These are phyloP conservation scores for Myriosclerotinia curreyana DNA, from an alignment of 2,329 filamentous ascomycete genomes.

Conservation along the genomic window DNA sequence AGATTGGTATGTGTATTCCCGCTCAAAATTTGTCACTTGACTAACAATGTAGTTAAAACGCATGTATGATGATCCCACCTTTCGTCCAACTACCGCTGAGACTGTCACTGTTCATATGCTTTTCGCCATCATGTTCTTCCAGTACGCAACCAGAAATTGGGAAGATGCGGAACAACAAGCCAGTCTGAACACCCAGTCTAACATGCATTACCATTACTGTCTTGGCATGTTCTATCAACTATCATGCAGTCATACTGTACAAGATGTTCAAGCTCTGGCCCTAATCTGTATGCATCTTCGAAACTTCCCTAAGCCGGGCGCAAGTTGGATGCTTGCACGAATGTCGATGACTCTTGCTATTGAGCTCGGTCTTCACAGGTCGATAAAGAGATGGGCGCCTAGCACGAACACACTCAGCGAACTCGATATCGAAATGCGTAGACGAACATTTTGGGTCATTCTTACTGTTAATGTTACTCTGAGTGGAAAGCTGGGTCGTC, in stretches of 20 bases:
- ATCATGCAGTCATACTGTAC: slow-evolving; percentile 56
- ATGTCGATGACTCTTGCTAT: slow-evolving; percentile 66
- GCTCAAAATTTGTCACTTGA: not conserved
- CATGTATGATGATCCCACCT: slow-evolving; percentile 67
- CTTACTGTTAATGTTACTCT: slow-evolving; percentile 65
- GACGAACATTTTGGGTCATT: slow-evolving; percentile 74
- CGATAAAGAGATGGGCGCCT: slow-evolving; percentile 56
- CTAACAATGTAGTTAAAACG: slow-evolving; percentile 50
- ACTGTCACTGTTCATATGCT: slow-evolving; percentile 74
- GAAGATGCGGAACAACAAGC: slow-evolving; percentile 53
- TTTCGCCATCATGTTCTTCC: slow-evolving; percentile 73
- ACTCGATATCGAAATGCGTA: slow-evolving; percentile 73
- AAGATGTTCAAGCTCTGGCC: slow-evolving; percentile 69
- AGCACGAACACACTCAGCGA: slow-evolving; percentile 44
- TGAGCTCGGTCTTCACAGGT: slow-evolving; percentile 72
- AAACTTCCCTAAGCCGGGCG: slow-evolving; percentile 75
- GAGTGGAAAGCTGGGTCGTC: slow-evolving; percentile 71
- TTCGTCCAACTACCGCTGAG: slow-evolving; percentile 61
- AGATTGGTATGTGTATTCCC: slow-evolving; percentile 52
- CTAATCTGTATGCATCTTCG: slow-evolving; percentile 71
- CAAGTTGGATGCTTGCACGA: slow-evolving; percentile 65
- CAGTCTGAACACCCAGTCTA: slow-evolving; percentile 61
- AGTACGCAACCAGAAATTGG: slow-evolving; percentile 69
- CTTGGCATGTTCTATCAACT: slow-evolving; percentile 67
- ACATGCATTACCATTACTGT: slow-evolving; percentile 75